A percentile compares a stretch with the other conserved stretches of the same genome.
Conservation (phyloP, 331 rosid genomes). For the Malus hybrid region DNA sequence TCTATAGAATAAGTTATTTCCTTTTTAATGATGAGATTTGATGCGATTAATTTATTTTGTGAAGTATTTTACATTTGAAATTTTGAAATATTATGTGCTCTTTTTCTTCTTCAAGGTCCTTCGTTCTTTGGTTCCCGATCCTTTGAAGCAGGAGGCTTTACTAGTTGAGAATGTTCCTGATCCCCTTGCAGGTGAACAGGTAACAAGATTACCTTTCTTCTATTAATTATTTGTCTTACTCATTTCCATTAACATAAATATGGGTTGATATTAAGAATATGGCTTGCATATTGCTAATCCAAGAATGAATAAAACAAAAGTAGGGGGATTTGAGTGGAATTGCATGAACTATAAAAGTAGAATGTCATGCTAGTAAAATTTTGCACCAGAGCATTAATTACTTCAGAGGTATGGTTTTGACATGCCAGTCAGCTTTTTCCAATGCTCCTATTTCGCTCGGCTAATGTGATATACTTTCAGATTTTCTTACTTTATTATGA, state of each 20-base stretch:
- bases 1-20: neutral
- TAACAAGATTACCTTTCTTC: conserved; percentile 15
- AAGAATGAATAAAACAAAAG: neutral
- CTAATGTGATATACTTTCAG: neutral
- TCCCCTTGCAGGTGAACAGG: conserved; percentile 97
- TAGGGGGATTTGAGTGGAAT: neutral
- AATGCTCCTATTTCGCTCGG: neutral
- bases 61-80: neutral
- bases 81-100: neutral
- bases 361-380: neutral
- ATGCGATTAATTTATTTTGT: neutral
- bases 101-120: conserved; percentile 38
- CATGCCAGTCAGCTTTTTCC: too few species aligned
- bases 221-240: neutral
- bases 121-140: conserved; percentile 54
- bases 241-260: neutral
- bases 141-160: conserved; percentile 62
- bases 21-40: neutral
- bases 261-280: neutral
- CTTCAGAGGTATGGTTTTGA: too few species aligned
- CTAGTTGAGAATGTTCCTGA: conserved; percentile 74
- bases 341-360: neutral
- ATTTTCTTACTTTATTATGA: neutral
- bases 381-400: neutral
- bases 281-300: neutral